Evolutionary conservation across 2,329 filamentous ascomycete species (phyloP).

Genomic region (Hymenotorrendiella dingleyae): DNA sequence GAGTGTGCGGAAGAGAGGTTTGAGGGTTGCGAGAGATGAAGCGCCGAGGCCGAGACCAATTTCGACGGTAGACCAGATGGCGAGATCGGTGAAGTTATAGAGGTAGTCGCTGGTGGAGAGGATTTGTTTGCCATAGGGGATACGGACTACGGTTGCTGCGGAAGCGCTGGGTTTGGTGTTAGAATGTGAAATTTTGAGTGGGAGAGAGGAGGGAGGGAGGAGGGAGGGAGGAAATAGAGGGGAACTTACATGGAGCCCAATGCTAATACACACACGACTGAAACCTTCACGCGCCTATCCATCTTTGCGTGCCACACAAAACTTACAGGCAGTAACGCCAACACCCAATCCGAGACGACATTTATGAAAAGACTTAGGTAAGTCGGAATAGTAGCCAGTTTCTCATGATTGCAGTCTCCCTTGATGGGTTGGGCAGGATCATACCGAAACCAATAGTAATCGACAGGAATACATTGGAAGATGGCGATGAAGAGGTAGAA

Average conservation of each 20-base stretch:
- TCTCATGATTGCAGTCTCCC: conserved; percentile 27
- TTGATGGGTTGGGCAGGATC: conserved; percentile 12
- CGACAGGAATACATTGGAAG: conserved; percentile 32
- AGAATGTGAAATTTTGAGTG: too few species aligned
- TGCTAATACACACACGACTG: conserved; percentile 19
- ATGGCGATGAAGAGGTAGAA: conserved; percentile 32
- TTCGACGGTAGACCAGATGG: conserved; percentile 36
- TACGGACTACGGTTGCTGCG: conserved; percentile 33
- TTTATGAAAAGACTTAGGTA: conserved; percentile 35
- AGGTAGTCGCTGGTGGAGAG: conserved; percentile 31
- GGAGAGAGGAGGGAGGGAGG: not conserved
- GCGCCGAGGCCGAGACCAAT: conserved; percentile 33
- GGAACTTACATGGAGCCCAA: conserved; percentile 32
- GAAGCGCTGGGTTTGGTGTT: conserved; percentile 28
- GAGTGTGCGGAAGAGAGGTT: conserved; percentile 26
- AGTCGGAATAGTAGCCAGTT: conserved; percentile 27
- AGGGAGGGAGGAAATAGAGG: not conserved
- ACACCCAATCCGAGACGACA: conserved; percentile 34
- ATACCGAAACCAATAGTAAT: conserved; percentile 32
- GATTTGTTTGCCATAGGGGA: conserved; percentile 34
- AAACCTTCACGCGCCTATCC: conserved; percentile 32
- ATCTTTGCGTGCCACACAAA: conserved; percentile 36
- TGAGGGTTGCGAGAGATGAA: conserved; percentile 33
- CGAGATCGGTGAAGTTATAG: conserved; percentile 34
- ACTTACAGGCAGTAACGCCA: conserved; percentile 33